Base-by-base conservation (phyloP, 305 asterid genomes). In the Fraxinus baroniana region DNA sequence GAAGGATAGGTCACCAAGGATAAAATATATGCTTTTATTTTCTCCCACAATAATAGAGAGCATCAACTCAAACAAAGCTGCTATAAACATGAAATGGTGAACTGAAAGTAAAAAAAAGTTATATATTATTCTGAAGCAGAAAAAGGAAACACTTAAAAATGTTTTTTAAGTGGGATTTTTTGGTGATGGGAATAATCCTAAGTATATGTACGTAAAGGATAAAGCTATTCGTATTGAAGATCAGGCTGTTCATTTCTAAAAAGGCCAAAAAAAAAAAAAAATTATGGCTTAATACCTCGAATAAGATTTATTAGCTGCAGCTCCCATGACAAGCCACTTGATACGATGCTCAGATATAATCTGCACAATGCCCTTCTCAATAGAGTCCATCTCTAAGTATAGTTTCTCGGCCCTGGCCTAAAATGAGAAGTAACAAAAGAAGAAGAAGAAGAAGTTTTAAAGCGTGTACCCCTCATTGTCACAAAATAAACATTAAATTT, bases 321-420 rank as follows among this genome's bases (percentile, higher is more conserved):
- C 98, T 80, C 99, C 98, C 95, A 95, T 92, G 84, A 93, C 95
- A 80, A 95, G 94, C 90, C 90, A 90, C 89, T 90, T 89, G 83
- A 95, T 91, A 73, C 89, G 85, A 83, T 87, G 89, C 75, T 89
- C 89, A 17, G 85, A 73, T 81, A 95, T 86, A 83, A 95, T 92
- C 81, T 93, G 89, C 85, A 95, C 89, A 49, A 95, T 92, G 68
- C 98, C 97, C 83, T 90, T 90, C 90, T 91, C 94, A 79, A 92
- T 83, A 15, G 97, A 90, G 37, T 85, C 92, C 93, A 77, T 86
- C 90, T 93, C 98, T 83, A 84, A 82, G 82, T 83, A 81, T 76
- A 91, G 74, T 82, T 90, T 93, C 81, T 91, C 97, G 6, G 92
- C 97, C 81, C 55, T 90, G 57, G 87, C 97, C 99, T 95, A 66